Conservation (phyloP, 176 grass and related monocot genomes). For the Echinochloa phyllopogon region DNA sequence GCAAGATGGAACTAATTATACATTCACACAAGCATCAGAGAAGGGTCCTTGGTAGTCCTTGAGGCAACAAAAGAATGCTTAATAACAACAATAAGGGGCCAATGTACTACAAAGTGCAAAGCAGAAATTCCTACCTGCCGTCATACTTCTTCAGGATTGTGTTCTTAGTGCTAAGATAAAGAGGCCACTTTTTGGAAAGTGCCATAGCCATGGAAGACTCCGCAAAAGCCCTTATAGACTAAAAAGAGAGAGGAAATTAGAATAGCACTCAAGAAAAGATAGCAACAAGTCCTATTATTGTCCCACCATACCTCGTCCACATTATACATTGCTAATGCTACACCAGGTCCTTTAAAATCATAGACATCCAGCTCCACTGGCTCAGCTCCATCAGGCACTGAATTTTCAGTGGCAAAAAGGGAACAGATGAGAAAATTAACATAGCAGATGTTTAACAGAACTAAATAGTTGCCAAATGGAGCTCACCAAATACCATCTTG, state of each 20-base stretch:
- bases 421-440: slow-evolving; percentile 4
- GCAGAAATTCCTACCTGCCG: slow-evolving; percentile 62
- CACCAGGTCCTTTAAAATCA: slow-evolving; percentile 89
- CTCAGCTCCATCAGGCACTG: slow-evolving; percentile 69
- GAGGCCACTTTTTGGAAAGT: slow-evolving; percentile 79
- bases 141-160: slow-evolving; percentile 97
- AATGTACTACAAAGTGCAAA: not conserved
- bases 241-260: slow-evolving; percentile 40
- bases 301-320: slow-evolving; percentile 72
- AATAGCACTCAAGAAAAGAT: slow-evolving; percentile 42
- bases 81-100: not conserved
- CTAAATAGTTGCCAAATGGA: slow-evolving; percentile 17
- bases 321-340: slow-evolving; percentile 96
- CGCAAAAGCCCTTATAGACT: slow-evolving; percentile 95
- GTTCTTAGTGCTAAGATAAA: slow-evolving; percentile 97
- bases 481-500: slow-evolving; percentile 95
- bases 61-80: slow-evolving; percentile 21
- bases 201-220: slow-evolving; percentile 95
- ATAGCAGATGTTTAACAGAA: not conserved
- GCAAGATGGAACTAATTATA: slow-evolving; percentile 32
- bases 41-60: not conserved
- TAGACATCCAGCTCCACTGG: slow-evolving; percentile 79
- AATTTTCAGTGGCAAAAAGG: slow-evolving; percentile 50
- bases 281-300: not conserved
- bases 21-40: slow-evolving; percentile 7